phyloP scores from a whole-genome alignment of 306 rosid species.

The Castanea sativa region DNA sequence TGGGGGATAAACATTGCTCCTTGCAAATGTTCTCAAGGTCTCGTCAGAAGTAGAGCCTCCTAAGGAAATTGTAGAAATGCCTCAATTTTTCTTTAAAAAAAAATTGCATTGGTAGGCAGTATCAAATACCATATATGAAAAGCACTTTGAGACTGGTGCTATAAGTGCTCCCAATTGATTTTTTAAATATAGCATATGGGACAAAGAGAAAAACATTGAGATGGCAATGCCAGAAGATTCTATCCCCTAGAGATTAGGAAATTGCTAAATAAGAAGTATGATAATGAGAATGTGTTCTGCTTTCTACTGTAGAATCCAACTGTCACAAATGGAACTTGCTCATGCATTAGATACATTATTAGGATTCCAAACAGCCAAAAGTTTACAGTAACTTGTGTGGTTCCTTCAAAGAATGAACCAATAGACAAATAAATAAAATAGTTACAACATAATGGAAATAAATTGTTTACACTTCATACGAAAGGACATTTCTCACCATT shows the following conservation, averaged over 20 bases:
- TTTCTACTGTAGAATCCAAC: background rate
- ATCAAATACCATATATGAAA: constrained; percentile 44
- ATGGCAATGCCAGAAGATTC: constrained; percentile 1
- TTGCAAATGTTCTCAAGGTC: constrained; percentile 64
- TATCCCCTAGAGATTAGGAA: background rate
- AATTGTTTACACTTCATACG: too few relatives aligned
- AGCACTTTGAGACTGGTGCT: constrained; percentile 29
- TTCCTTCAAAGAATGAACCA: background rate
- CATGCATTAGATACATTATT: background rate
- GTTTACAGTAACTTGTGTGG: background rate
- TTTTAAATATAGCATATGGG: constrained; percentile 79
- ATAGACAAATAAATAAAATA: background rate
- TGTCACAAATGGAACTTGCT: background rate
- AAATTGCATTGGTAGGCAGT: constrained; percentile 74
- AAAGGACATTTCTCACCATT: too few relatives aligned
- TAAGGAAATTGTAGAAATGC: constrained; percentile 57
- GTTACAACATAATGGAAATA: constrained; percentile 3
- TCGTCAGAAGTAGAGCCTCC: constrained; percentile 77
- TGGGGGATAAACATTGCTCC: constrained; percentile 68
- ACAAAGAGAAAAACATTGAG: constrained; percentile 60
- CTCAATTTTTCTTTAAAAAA: constrained; percentile 34
- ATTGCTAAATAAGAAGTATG: constrained; percentile 10
- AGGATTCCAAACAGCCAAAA: background rate
- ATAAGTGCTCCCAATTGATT: constrained; percentile 40
- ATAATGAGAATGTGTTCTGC: background rate